Percentiles rank a stretch among this genome's conserved stretches.
Conservation (phyloP, 2,329 filamentous ascomycete genomes). For the Aspergillus felis region DNA sequence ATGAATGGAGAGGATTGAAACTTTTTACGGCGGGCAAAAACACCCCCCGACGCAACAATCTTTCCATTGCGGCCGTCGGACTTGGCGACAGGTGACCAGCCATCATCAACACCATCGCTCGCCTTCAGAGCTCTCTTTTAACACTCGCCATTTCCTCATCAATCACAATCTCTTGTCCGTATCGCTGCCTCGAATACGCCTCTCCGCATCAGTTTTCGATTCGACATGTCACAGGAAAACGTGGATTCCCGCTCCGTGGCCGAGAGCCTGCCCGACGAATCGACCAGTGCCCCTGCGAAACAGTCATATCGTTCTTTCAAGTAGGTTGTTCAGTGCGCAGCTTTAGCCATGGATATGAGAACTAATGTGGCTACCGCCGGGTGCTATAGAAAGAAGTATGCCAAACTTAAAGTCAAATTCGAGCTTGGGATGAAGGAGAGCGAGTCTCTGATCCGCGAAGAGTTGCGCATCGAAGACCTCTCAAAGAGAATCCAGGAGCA, state of each 20-base stretch:
- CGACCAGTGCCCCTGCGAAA: slow-evolving; percentile 40
- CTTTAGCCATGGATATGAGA: neutral
- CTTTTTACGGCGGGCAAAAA: slow-evolving; percentile 31
- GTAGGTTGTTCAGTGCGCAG: slow-evolving; percentile 27
- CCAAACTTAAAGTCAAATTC: slow-evolving; percentile 77
- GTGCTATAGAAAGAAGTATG: slow-evolving; percentile 73
- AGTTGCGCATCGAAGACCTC: slow-evolving; percentile 74
- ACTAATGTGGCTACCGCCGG: slow-evolving; percentile 5
- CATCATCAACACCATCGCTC: slow-evolving; percentile 6
- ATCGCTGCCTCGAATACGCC: neutral
- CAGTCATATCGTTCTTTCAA: slow-evolving; percentile 66
- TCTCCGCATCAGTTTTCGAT: neutral
- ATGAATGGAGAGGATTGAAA: slow-evolving; percentile 9
- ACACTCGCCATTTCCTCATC: neutral
- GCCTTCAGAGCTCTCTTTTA: slow-evolving; percentile 4
- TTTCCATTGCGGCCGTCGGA: slow-evolving; percentile 7
- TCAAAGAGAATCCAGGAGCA: slow-evolving; percentile 82
- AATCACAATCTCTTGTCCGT: neutral
- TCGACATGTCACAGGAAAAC: slow-evolving; percentile 31
- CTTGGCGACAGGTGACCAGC: slow-evolving; percentile 19
- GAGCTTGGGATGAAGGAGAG: slow-evolving; percentile 73
- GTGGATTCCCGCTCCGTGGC: slow-evolving; percentile 24
- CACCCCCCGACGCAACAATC: slow-evolving; percentile 6
- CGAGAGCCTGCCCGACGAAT: slow-evolving; percentile 31
- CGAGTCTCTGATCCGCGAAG: slow-evolving; percentile 62